Evolutionary conservation across 164 flowering plant species (phyloP).

Genomic region (Macadamia integrifolia): DNA sequence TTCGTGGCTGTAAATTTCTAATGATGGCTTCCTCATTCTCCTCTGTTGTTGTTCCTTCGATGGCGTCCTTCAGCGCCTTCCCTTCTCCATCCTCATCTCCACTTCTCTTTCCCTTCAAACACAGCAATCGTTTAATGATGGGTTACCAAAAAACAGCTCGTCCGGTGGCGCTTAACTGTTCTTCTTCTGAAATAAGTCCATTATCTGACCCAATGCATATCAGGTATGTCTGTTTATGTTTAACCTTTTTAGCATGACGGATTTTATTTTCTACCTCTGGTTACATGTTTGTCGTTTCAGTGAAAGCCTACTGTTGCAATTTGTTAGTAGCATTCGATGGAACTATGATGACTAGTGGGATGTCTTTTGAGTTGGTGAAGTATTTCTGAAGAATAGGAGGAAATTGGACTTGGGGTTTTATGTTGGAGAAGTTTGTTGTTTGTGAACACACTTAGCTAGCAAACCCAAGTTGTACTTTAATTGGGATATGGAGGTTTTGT

Average conservation of each 20-base stretch:
- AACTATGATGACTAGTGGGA: neutral
- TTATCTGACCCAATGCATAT: conserved; percentile 24
- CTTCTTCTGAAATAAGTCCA: conserved; percentile 34
- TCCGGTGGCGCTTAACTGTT: conserved; percentile 24
- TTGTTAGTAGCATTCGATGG: neutral
- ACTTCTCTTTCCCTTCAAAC: conserved; percentile 7
- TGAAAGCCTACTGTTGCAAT: neutral
- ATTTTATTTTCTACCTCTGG: neutral
- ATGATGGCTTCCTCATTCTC: conserved; percentile 37
- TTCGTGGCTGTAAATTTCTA: neutral
- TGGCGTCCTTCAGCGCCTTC: conserved; percentile 11
- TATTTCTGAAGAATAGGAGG: conserved; percentile 3
- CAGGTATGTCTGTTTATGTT: conserved; percentile 28
- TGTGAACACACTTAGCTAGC: neutral
- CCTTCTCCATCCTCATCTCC: conserved; percentile 24
- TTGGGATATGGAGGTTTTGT: too few relatives aligned
- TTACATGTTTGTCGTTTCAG: neutral
- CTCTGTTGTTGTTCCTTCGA: conserved; percentile 23
- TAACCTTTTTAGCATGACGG: neutral
- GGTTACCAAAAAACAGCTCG: conserved; percentile 6
- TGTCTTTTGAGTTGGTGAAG: conserved; percentile 16
- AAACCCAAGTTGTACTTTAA: too few relatives aligned
- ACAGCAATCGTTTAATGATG: conserved; percentile 7
- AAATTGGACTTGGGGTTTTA: neutral
- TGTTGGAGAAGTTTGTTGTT: neutral